A percentile compares a stretch with the other conserved stretches of the same genome.
Conservation (phyloP, 2,329 filamentous ascomycete species). For the Pseudodiploospora longispora region DNA sequence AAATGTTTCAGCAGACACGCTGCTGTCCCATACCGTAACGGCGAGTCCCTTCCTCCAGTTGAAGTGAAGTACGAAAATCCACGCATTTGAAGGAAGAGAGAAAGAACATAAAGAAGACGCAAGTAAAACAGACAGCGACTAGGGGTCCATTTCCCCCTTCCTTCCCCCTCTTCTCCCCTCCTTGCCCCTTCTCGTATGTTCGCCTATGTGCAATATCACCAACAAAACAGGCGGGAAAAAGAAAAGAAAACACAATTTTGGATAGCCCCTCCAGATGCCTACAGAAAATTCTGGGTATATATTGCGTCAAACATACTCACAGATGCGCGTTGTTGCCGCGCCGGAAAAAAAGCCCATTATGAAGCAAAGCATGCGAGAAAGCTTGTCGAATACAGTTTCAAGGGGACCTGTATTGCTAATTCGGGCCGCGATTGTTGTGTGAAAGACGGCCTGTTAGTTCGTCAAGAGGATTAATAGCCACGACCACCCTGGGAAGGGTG, state of each 20-base stretch:
- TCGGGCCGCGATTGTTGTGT: neutral
- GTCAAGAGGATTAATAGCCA: conserved; percentile 12
- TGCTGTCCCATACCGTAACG: conserved; percentile 7
- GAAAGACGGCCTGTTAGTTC: conserved; percentile 1
- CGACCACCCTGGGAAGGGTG: conserved; percentile 15
- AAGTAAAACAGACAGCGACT: conserved; percentile 5
- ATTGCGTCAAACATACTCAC: conserved; percentile 8
- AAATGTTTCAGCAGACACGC: conserved; percentile 2
- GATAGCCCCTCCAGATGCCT: conserved; percentile 10
- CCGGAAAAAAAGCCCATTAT: conserved; percentile 3
- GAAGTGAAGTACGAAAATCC: conserved; percentile 9
- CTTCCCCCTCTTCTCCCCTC: too few species aligned
- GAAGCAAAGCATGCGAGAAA: conserved; percentile 5
- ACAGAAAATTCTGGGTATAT: conserved; percentile 14
- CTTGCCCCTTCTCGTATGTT: too few species aligned
- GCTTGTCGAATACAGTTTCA: conserved; percentile 4
- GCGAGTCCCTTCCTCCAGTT: conserved; percentile 7
- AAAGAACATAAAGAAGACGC: conserved; percentile 6
- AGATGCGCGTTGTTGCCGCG: conserved; percentile 7
- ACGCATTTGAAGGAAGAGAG: too few species aligned
- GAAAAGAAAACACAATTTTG: conserved; percentile 6
- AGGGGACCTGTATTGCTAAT: neutral
- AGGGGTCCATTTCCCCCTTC: neutral
- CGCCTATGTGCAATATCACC: too few species aligned
- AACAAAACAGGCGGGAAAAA: neutral